Evolutionary conservation across 352 stramenopile genomes (phyloP).

Genomic region (Globisporangium barbulae): DNA sequence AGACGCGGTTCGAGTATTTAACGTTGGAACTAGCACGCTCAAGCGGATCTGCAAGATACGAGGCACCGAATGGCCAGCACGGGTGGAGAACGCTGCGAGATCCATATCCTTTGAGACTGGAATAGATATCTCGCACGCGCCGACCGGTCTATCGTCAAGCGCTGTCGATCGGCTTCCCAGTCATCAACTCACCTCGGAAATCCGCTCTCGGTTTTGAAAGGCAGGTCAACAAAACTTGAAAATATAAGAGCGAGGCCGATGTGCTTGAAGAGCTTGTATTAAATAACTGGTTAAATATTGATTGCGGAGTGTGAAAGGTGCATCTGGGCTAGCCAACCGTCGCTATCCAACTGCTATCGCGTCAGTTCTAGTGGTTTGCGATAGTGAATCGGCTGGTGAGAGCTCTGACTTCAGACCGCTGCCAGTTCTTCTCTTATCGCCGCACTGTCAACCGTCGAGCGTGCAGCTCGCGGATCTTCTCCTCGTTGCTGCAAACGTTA

Average conservation of each 20-base stretch:
- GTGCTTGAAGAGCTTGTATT: no score
- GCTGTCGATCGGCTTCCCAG: neutral
- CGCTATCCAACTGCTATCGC: neutral
- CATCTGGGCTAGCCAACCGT: neutral
- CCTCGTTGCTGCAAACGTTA: slow-evolving; percentile 12
- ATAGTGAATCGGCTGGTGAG: neutral
- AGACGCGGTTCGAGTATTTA: neutral
- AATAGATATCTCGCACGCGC: neutral
- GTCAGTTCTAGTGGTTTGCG: neutral
- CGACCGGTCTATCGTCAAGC: neutral
- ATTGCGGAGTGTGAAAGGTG: neutral
- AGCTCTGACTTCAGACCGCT: neutral
- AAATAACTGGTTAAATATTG: neutral
- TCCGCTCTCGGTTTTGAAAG: neutral
- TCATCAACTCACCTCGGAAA: no score
- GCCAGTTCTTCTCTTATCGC: neutral
- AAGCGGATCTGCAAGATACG: neutral
- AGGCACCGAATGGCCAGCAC: neutral
- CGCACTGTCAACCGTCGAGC: neutral
- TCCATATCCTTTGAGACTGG: neutral
- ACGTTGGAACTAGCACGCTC: neutral
- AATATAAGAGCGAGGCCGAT: no score
- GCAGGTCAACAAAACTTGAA: neutral
- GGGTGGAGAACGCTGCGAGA: neutral
- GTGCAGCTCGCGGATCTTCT: slow-evolving; percentile 4